Evolutionary conservation across 352 stramenopile genomes (phyloP).

Genomic region (Phytophthora colocasiae): DNA sequence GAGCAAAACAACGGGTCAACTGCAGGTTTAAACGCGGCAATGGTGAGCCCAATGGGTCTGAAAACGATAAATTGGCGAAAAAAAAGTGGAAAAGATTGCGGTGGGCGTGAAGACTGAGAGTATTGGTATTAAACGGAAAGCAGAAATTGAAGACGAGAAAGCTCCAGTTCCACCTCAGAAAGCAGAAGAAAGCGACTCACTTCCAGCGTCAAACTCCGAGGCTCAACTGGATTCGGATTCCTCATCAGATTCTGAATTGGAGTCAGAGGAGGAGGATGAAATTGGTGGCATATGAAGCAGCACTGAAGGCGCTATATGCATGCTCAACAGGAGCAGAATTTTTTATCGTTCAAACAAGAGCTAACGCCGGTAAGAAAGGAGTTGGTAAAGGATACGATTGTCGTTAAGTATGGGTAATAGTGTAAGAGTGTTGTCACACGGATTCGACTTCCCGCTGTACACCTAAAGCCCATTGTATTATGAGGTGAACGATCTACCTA

Average conservation of each 20-base stretch:
- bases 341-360: background rate
- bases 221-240: background rate
- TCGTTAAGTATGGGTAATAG: background rate
- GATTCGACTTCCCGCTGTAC: background rate
- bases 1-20: slow-evolving; percentile 4
- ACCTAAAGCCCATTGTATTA: background rate
- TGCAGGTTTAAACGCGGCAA: background rate
- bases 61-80: background rate
- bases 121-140: background rate
- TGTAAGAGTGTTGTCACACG: background rate
- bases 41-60: background rate
- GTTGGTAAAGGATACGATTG: background rate
- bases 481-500: background rate
- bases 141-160: background rate
- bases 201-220: background rate
- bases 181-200: background rate
- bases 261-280: background rate
- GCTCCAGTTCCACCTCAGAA: background rate
- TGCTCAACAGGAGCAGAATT: background rate
- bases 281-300: slow-evolving; percentile 8
- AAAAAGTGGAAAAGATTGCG: slow-evolving; percentile 5
- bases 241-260: background rate
- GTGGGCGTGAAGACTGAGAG: background rate
- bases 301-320: slow-evolving; percentile 9
- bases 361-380: background rate